These are phyloP conservation scores for Albugo laibachii DNA, from an alignment of 352 stramenopile species.

Conservation along the genomic window DNA sequence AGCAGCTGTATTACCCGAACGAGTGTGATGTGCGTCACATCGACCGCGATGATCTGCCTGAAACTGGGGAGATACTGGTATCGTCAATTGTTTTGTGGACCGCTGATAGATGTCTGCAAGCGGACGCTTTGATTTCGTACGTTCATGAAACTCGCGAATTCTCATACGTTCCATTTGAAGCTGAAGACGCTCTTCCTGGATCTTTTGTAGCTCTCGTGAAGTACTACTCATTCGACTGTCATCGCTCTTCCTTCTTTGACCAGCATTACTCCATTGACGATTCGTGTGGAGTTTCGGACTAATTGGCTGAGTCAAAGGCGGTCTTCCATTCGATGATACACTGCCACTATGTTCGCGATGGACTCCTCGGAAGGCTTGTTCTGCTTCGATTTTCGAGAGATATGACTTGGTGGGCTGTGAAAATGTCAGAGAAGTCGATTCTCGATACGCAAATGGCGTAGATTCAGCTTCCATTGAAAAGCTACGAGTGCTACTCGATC, in stretches of 20 bases:
- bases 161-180: constrained; percentile 50
- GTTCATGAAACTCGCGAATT: constrained; percentile 60
- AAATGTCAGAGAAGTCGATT: constrained; percentile 4
- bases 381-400: constrained; percentile 29
- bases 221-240: constrained; percentile 41
- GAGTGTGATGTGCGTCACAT: constrained; percentile 1
- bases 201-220: constrained; percentile 50
- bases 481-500: no score
- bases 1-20: background rate
- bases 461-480: no score
- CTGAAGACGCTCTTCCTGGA: constrained; percentile 45
- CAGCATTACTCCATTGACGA: background rate
- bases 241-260: background rate
- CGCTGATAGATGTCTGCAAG: constrained; percentile 49
- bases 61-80: constrained; percentile 47
- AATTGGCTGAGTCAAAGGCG: constrained; percentile 25
- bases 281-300: constrained; percentile 31
- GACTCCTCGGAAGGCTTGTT: constrained; percentile 3
- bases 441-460: no score
- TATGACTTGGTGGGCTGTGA: constrained; percentile 52
- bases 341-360: no score
- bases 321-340: no score
- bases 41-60: constrained; percentile 32
- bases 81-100: constrained; percentile 61
- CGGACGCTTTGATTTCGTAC: constrained; percentile 38